Base-by-base conservation (phyloP, 805 yeast species). In the Myxozyma geophila region DNA sequence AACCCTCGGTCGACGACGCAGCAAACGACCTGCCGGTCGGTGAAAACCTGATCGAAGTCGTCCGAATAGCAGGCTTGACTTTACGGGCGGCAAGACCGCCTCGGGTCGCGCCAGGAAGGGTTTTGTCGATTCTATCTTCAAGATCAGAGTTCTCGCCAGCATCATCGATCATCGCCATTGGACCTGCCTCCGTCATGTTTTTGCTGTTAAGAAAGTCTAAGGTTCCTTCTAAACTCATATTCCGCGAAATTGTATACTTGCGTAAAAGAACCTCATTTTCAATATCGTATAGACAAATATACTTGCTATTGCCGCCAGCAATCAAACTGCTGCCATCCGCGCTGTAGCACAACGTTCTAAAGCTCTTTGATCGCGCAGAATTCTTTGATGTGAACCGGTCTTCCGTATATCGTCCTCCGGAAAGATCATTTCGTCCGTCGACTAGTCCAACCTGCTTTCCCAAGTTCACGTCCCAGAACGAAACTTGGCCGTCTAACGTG, bases 1-100 rank as follows among this genome's bases (percentile, higher is more conserved):
- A 78, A 8, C 99, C 99, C 75, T 93, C 98, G 0, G 99, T 95
- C 0, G 97, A 87, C 0, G 97, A 95, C 48, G 96, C 96, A 0
- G 96, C 95, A 80, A 95, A 95, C 40, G 96, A 86, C 21, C 88
- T 81, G 1, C 96, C 88, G 0, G 97, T 88, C 19, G 99, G 99
- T 1, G 97, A 90, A 72, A 92, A 95, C 69, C 82, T 83, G 36
- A 95, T 82, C 2, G 88, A 80, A 1, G 90, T 85, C 4, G 92
- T 92, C 72, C 96, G 80, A n/a, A 95, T 82, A 70, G 87, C 96
- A 0, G 97, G 95, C 68, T 92, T 83, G 0, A 85, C 81, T 56
- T 84, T 83, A 70, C 98, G 82, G 9, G 86, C 83, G 10, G 96
- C 85, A 9, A 90, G 84, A 74, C 91, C 98, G 52, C 90, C 91